Base-by-base conservation (phyloP, 177 flowering plant genomes). In the Vitis hybrid region DNA sequence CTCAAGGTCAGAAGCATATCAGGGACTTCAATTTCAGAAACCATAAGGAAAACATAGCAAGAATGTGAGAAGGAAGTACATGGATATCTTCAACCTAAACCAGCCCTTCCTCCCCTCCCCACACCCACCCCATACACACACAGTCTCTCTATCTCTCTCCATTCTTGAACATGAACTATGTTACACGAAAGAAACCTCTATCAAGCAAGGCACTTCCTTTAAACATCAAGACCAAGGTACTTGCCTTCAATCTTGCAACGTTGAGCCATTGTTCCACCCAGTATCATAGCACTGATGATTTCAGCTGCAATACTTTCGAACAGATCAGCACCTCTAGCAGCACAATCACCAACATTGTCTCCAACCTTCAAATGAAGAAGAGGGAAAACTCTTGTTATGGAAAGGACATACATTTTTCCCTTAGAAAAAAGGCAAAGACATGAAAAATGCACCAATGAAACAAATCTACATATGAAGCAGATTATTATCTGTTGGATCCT, bases 231-330 rank as follows among this genome's bases (percentile, higher is more conserved):
- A 11, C 13, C 13, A 11, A 15, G 39, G 3, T 8, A 76, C 83
- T 72, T 79, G 71, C 98, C 93, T 84, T 94, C 92, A 75, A 94
- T 88, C 79, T 94, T 94, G 79, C 98, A 94, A 13, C 86, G 88
- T 54, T 87, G 73, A 67, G 95, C 98, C 98, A 94, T 94, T 74
- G 98, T 82, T 70, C 93, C 98, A 45, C 98, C 98, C 65, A 94
- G 93, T 69, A 94, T 92, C 98, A 94, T 94, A 51, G 98, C 98
- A 82, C 98, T 94, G 59, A 92, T 90, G 63, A 94, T 92, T 78
- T 94, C 98, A 39, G 98, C 98, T 10, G 98, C 97, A 67, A 94
- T 94, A 79, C 98, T 94, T 82, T 94, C 98, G 79, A 94, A 94
- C 63, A 94, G 89, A 83, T 94, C 98, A 54, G 98, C 98, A 76